phyloP scores from a whole-genome alignment of 1,284 basidiomycete species.

The Cutaneotrichosporon cyanovorans region DNA sequence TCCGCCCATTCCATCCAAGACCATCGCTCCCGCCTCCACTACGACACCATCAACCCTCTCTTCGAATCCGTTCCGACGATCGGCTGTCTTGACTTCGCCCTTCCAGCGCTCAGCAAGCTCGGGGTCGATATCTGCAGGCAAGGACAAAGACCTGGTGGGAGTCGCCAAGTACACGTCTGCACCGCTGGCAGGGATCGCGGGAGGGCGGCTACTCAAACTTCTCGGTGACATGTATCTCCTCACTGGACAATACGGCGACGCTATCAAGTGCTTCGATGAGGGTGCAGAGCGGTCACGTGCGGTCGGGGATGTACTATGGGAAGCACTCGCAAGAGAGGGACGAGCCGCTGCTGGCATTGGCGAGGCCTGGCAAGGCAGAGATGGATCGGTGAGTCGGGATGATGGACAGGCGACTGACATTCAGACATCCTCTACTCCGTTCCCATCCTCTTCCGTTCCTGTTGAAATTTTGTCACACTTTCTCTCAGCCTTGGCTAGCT shows the following conservation, averaged over 20 bases:
- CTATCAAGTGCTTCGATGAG: conserved; percentile 75
- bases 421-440: conserved; percentile 31
- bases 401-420: neutral
- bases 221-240: conserved; percentile 82
- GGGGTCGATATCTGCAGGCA: neutral
- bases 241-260: conserved; percentile 70
- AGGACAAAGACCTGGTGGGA: conserved; percentile 1
- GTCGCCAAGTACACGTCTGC: conserved; percentile 31
- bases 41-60: conserved; percentile 17
- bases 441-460: conserved; percentile 34
- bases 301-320: conserved; percentile 72
- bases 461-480: conserved; percentile 38
- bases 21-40: conserved; percentile 28
- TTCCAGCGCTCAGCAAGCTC: conserved; percentile 27
- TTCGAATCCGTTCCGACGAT: conserved; percentile 37
- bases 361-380: conserved; percentile 69
- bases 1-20: conserved; percentile 34
- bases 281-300: conserved; percentile 64
- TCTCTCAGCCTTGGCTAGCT: conserved; percentile 32
- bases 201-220: conserved; percentile 65
- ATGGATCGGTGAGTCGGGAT: conserved; percentile 53
- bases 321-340: conserved; percentile 76
- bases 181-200: conserved; percentile 30
- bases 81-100: conserved; percentile 28
- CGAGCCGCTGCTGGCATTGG: conserved; percentile 67